Evolutionary conservation across 192 early-diverging fungal genomes (phyloP).

Genomic region (Diversispora epigaea): DNA sequence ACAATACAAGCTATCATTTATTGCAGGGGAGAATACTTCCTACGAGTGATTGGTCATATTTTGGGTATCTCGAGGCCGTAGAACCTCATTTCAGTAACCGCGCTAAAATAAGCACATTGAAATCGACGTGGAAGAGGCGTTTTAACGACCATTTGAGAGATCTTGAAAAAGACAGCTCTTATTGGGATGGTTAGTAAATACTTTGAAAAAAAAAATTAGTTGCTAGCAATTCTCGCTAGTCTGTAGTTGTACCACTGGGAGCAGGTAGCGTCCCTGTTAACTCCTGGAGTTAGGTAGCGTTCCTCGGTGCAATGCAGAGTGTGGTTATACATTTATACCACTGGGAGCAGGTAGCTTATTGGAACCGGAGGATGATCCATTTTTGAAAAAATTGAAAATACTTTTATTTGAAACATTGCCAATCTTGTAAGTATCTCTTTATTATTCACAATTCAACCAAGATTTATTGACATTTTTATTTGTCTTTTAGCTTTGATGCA

Average conservation of each 20-base stretch:
- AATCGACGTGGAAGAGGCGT: slow-evolving; percentile 5
- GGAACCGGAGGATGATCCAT: slow-evolving; percentile 12
- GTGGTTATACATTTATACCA: slow-evolving; percentile 20
- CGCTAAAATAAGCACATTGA: slow-evolving; percentile 11
- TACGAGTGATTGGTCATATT: slow-evolving; percentile 12
- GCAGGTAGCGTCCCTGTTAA: slow-evolving; percentile 29
- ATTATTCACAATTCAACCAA: background rate
- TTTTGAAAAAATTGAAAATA: slow-evolving; percentile 26
- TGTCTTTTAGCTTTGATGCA: slow-evolving; percentile 25
- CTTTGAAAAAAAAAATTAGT: no score
- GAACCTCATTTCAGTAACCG: background rate
- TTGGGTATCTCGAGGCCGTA: slow-evolving; percentile 24
- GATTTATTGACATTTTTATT: slow-evolving; percentile 23
- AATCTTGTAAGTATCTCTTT: slow-evolving; percentile 22
- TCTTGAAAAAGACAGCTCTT: slow-evolving; percentile 4
- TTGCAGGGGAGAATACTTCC: slow-evolving; percentile 11
- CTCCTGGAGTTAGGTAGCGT: slow-evolving; percentile 23
- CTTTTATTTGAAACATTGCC: slow-evolving; percentile 28
- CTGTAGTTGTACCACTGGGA: slow-evolving; percentile 28
- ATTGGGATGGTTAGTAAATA: no score
- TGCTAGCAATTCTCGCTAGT: no score
- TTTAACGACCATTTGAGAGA: slow-evolving; percentile 24
- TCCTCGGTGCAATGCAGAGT: slow-evolving; percentile 31
- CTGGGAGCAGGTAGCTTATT: slow-evolving; percentile 10
- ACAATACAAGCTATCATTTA: no score